phyloP scores from a whole-genome alignment of 2,329 filamentous ascomycete genomes.

The Parafenestella ontariensis region DNA sequence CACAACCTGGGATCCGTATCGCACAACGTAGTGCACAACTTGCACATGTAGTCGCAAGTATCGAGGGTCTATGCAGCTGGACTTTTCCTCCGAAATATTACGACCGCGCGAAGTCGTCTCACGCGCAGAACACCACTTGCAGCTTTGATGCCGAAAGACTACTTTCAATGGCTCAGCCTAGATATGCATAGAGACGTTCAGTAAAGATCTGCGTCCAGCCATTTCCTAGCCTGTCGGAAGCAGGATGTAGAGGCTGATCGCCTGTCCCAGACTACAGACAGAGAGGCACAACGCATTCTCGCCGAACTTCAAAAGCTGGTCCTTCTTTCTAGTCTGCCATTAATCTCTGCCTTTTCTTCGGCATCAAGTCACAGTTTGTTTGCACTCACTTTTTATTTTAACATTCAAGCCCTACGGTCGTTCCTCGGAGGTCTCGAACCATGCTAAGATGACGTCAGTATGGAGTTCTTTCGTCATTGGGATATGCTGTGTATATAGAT shows the following conservation, averaged over 20 bases:
- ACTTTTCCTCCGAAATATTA: background rate
- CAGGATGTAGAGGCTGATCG: background rate
- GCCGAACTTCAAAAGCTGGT: no score
- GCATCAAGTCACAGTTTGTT: background rate
- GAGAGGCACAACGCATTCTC: no score
- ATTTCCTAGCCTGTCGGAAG: background rate
- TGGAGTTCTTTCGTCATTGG: constrained; percentile 3
- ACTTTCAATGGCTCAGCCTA: background rate
- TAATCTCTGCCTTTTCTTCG: background rate
- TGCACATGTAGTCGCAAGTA: background rate
- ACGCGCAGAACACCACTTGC: no score
- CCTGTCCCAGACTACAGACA: background rate
- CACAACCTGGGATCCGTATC: background rate
- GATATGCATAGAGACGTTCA: background rate
- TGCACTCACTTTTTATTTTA: background rate
- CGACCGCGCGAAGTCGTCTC: background rate
- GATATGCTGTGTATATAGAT: no score
- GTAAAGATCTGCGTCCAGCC: background rate
- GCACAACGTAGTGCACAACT: background rate
- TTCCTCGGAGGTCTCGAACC: background rate
- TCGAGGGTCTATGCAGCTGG: background rate
- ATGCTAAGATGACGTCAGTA: constrained; percentile 11
- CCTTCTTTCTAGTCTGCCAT: no score
- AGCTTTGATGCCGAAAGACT: background rate
- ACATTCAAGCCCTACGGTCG: background rate